Evolutionary conservation across 805 yeast genomes (phyloP), one percentile per base, ranked within the genome.

Genomic region (Starmerella bombi): DNA sequence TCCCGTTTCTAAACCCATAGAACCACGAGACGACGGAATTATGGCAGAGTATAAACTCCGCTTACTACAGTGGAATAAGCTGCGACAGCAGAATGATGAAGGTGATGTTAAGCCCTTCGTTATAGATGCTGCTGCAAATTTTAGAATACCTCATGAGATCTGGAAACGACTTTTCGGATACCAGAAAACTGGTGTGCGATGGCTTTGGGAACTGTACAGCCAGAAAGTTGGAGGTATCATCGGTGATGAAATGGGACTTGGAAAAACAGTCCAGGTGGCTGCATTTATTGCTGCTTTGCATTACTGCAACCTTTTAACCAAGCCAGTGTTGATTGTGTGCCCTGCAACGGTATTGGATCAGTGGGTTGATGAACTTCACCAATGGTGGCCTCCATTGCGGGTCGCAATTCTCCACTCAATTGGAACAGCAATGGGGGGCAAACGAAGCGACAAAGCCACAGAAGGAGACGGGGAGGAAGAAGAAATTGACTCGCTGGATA

Each of bases 181-280:
- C 58, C 98, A 91, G 54, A 82, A 82, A 53, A 91, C 97, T 0
- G 84, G 97, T 46, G 96, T 91, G 1, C 94, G 91, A 53, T 88
- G 98, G 98, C 70, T 91, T 2, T 86, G 93, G 78, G 98, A 91
- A 55, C 64, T 91, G n/a, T 78, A 81, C 53, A 69, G 75, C 17
- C 97, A 91, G 58, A 75, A 73, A 37, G 79, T 86, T 3, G 98
- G 98, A 2, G 98, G 98, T 0, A 91, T 91, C 18, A 70, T 91
- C 31, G 96, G 97, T 20, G 98, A 91, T 60, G 98, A 91, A 59
- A 91, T 91, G 98, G 98, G 98, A 0, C 62, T 91, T 15, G 98
- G 98, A 2, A 91, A 91, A 55, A 91, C 98, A 0, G 80, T 91
- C 37, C 97, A 91, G 56, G 72, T 91, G 7, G 84, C 85, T 33